Conservation (phyloP, 169 alveolate species). For the Eimeria falciformis region DNA sequence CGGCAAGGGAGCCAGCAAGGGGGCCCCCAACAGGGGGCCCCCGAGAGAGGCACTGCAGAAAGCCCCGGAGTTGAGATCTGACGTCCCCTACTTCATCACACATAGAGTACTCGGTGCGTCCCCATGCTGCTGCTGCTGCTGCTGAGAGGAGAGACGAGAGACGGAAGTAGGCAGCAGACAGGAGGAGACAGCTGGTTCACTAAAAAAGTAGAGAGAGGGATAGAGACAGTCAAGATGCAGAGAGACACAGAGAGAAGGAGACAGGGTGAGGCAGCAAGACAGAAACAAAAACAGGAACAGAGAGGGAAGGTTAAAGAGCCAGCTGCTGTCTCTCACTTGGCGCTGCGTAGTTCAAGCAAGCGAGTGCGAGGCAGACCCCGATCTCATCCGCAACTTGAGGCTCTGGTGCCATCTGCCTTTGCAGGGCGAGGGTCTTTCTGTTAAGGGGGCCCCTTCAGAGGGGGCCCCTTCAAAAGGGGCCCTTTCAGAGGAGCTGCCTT, state of each 20-base stretch:
- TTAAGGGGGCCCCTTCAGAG: no score
- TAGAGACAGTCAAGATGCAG: not conserved
- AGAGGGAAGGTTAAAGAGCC: not conserved
- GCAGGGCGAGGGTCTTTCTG: no score
- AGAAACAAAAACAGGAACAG: not conserved
- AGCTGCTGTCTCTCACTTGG: not conserved
- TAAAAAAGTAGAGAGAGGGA: not conserved
- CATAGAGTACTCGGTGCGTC: not conserved
- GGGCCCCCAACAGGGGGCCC: no score
- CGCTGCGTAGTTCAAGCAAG: not conserved
- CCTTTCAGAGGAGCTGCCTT: no score
- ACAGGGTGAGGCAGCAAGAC: not conserved
- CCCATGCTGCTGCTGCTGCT: not conserved
- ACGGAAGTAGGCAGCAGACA: not conserved
- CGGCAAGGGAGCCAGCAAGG: no score
- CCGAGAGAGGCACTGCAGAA: not conserved
- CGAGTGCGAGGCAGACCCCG: not conserved
- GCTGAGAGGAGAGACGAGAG: not conserved
- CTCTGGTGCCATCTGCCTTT: no score
- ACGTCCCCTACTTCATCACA: not conserved
- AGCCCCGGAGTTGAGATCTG: not conserved
- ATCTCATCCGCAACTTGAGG: no score
- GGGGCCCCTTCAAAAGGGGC: no score
- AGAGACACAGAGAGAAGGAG: not conserved
- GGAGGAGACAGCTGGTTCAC: not conserved